These are phyloP conservation scores for Somion occarium DNA, from an alignment of 1,284 basidiomycete species.

Conservation along the genomic window DNA sequence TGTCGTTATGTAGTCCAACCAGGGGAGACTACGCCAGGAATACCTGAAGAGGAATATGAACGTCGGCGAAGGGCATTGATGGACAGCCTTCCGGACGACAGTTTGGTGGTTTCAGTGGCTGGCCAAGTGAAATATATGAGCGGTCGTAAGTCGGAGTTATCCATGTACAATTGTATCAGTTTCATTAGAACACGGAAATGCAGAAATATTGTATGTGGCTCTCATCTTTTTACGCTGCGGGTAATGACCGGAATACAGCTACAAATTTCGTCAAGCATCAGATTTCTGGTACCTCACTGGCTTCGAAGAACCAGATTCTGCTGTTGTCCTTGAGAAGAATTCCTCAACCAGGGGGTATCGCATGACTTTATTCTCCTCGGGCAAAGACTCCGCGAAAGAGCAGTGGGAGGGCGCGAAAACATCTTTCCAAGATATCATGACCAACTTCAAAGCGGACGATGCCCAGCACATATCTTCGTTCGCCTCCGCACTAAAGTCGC, in stretches of 20 bases:
- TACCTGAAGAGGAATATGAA: conserved; percentile 81
- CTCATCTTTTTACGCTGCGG: not conserved
- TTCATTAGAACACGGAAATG: not conserved
- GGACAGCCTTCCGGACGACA: conserved; percentile 71
- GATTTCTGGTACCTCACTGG: conserved; percentile 96
- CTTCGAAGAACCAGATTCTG: conserved; percentile 91
- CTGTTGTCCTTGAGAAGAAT: conserved; percentile 79
- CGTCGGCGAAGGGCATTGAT: conserved; percentile 71
- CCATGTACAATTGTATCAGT: not conserved
- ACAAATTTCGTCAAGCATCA: conserved; percentile 92
- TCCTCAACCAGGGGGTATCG: conserved; percentile 73
- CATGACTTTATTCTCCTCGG: conserved; percentile 86
- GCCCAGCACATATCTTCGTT: conserved; percentile 55
- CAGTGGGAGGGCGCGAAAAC: conserved; percentile 88
- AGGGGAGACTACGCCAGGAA: conserved; percentile 82
- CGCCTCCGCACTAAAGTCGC: conserved; percentile 43
- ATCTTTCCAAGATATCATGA: conserved; percentile 43
- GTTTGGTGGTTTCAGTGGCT: conserved; percentile 77
- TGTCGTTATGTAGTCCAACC: conserved; percentile 18
- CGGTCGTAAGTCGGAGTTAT: conserved; percentile 54
- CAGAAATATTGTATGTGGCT: conserved; percentile 45
- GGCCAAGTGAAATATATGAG: conserved; percentile 87
- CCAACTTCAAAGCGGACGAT: conserved; percentile 74
- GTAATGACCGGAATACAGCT: conserved; percentile 48
- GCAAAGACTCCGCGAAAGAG: conserved; percentile 75